A percentile compares a stretch with the other conserved stretches of the same genome.
phyloP scores from a whole-genome alignment of 495 filamentous ascomycete genomes.

The Letharia lupina region DNA sequence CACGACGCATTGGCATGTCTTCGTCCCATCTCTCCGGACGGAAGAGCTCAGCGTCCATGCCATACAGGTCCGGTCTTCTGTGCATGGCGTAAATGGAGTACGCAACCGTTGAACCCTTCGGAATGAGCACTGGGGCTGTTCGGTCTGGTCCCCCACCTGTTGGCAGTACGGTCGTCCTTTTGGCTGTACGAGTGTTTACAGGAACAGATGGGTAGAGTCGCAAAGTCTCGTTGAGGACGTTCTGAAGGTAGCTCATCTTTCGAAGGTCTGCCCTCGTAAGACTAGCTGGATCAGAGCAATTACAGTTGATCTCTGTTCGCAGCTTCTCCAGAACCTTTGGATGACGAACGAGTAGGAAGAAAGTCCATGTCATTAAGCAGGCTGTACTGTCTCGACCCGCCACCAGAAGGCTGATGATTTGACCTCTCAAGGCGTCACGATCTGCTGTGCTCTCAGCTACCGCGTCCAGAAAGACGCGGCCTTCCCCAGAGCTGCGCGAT shows the following conservation, averaged over 20 bases:
- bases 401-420: slow-evolving; percentile 55
- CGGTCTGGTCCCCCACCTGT: slow-evolving; percentile 44
- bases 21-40: slow-evolving; percentile 46
- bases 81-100: slow-evolving; percentile 41
- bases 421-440: slow-evolving; percentile 48
- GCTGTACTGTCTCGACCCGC: slow-evolving; percentile 57
- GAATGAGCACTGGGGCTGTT: slow-evolving; percentile 30
- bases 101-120: slow-evolving; percentile 32
- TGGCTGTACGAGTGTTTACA: slow-evolving; percentile 13
- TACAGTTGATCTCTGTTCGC: slow-evolving; percentile 24
- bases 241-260: slow-evolving; percentile 30
- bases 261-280: slow-evolving; percentile 22
- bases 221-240: slow-evolving; percentile 31
- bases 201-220: slow-evolving; percentile 19
- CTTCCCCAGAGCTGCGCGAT: slow-evolving; percentile 18
- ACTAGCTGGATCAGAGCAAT: neutral
- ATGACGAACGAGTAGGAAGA: slow-evolving; percentile 33
- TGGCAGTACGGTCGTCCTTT: slow-evolving; percentile 39
- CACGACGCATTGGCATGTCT: no score
- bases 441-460: slow-evolving; percentile 51
- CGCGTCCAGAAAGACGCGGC: slow-evolving; percentile 57
- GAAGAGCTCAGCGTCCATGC: slow-evolving; percentile 42
- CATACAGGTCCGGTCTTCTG: slow-evolving; percentile 43
- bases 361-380: slow-evolving; percentile 46
- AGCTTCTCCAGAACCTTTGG: slow-evolving; percentile 28